These are phyloP conservation scores for Aspergillus piperis DNA, from an alignment of 2,329 filamentous ascomycete genomes.

Conservation along the genomic window DNA sequence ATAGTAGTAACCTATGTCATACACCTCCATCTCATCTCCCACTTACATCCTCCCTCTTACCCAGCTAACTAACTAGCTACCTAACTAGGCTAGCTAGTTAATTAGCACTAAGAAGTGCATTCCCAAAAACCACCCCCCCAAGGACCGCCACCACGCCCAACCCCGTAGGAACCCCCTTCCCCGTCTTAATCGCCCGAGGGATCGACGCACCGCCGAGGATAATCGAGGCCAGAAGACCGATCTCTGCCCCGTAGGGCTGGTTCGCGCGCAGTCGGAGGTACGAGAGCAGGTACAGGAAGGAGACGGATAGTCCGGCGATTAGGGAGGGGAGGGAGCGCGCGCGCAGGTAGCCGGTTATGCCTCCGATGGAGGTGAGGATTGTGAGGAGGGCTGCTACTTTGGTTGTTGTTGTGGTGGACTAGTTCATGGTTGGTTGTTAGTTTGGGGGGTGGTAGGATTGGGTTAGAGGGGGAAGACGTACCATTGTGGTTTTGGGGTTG, in stretches of 20 bases:
- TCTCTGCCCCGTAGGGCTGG: slow-evolving; percentile 79
- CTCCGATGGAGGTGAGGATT: slow-evolving; percentile 79
- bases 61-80: no score
- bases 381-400: slow-evolving; percentile 70
- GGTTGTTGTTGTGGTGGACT: not conserved
- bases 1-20: not conserved
- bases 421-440: not conserved
- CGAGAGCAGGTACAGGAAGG: slow-evolving; percentile 73
- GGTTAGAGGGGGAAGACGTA: no score
- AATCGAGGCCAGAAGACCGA: slow-evolving; percentile 84
- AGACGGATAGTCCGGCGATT: slow-evolving; percentile 80
- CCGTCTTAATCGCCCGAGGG: slow-evolving; percentile 78
- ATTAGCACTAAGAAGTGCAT: no score
- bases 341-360: slow-evolving; percentile 80
- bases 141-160: slow-evolving; percentile 77
- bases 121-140: slow-evolving; percentile 78
- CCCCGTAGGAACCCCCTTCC: slow-evolving; percentile 80
- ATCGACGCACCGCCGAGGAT: slow-evolving; percentile 81
- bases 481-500: slow-evolving; percentile 23
- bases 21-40: not conserved
- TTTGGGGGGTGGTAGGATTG: not conserved
- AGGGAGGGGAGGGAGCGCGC: slow-evolving; percentile 86
- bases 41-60: no score
- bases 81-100: no score
- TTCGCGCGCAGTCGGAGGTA: slow-evolving; percentile 76